These are phyloP conservation scores for Gracilaria caudata DNA, from an alignment of 23 red algal genomes.

Conservation along the genomic window DNA sequence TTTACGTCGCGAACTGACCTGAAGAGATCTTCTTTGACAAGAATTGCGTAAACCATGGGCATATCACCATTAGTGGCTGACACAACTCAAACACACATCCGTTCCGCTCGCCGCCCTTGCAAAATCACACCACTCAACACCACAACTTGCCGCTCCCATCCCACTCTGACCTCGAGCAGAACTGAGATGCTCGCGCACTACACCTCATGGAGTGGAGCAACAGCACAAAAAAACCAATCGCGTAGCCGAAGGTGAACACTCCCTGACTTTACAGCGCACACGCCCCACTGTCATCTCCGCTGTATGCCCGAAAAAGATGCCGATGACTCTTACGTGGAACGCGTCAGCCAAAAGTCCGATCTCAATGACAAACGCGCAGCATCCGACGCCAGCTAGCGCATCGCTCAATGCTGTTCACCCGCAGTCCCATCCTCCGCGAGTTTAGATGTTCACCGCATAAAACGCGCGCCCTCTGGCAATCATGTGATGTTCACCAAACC, in stretches of 20 bases:
- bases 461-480: not conserved
- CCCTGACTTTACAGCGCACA: not conserved
- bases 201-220: not conserved
- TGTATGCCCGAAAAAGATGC: not conserved
- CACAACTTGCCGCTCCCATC: not conserved
- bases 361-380: not conserved
- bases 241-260: not conserved
- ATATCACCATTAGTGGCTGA: not conserved
- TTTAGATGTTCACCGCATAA: conserved; percentile 1
- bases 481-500: not conserved
- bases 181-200: not conserved
- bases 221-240: not conserved
- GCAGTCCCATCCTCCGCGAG: not conserved
- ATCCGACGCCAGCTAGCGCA: not conserved
- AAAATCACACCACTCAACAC: not conserved
- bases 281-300: not conserved
- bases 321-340: conserved; percentile 27
- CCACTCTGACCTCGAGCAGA: not conserved
- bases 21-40: not conserved
- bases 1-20: not conserved
- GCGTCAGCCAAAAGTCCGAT: conserved; percentile 7
- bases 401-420: conserved; percentile 8
- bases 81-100: not conserved
- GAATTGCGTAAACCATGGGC: not conserved
- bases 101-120: not conserved